These are phyloP conservation scores for Phytophthora citricola DNA, from an alignment of 352 stramenopile genomes.

Conservation along the genomic window DNA sequence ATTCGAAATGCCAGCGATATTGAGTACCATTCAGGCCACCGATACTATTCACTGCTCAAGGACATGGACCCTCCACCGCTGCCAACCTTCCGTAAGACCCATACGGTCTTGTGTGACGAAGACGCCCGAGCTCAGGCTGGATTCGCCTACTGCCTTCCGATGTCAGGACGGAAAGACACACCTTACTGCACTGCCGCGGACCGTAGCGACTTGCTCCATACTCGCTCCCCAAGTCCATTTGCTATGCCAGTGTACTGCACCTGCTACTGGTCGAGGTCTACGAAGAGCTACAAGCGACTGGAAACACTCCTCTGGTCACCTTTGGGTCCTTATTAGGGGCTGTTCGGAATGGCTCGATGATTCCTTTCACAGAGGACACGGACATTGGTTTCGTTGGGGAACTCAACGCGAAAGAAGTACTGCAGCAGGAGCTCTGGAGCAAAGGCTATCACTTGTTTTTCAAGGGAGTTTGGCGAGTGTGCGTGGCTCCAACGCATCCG, in stretches of 20 bases:
- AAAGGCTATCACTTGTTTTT: conserved; percentile 66
- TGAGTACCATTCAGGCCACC: conserved; percentile 27
- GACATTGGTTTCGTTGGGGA: conserved; percentile 48
- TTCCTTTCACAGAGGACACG: conserved; percentile 63
- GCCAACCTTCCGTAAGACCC: conserved; percentile 32
- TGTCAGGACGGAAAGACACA: conserved; percentile 51
- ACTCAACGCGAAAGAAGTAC: conserved; percentile 10
- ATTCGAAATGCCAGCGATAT: conserved; percentile 4
- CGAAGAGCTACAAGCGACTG: conserved; percentile 39
- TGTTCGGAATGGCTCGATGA: conserved; percentile 52
- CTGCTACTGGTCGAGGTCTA: conserved; percentile 65
- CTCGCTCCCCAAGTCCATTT: conserved; percentile 37
- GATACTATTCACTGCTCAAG: conserved; percentile 26
- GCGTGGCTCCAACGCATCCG: conserved; percentile 49
- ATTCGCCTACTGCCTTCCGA: conserved; percentile 53
- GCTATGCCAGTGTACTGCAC: conserved; percentile 58
- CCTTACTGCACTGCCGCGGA: conserved; percentile 52
- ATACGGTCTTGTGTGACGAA: conserved; percentile 28
- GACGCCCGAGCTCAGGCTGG: not conserved
- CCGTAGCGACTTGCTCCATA: conserved; percentile 48
- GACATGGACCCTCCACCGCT: conserved; percentile 5
- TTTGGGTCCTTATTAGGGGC: conserved; percentile 61
- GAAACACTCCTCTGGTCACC: conserved; percentile 38
- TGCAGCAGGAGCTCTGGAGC: conserved; percentile 23
- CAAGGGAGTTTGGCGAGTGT: conserved; percentile 46